phyloP scores from a whole-genome alignment of 305 asterid genomes.

The Euphrasia arctica region DNA sequence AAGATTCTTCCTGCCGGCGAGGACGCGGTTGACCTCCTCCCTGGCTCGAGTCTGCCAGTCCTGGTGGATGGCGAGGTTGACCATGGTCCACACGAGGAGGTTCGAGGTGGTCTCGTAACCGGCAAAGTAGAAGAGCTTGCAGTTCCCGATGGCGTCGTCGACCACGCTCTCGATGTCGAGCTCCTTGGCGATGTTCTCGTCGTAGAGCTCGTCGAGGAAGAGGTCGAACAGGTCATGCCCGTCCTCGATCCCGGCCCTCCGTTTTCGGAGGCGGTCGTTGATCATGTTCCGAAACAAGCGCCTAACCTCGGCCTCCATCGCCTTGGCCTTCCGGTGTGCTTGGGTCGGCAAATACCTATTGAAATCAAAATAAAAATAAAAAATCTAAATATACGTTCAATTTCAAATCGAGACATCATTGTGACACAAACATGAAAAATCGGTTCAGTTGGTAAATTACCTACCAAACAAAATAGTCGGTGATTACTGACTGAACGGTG shows the following conservation, averaged over 20 bases:
- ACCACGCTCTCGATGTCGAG: background rate
- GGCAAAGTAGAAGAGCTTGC: constrained; percentile 6
- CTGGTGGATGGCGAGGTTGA: constrained; percentile 1
- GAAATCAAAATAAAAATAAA: background rate
- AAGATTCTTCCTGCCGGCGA: background rate
- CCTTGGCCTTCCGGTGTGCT: background rate
- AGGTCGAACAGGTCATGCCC: constrained; percentile 1
- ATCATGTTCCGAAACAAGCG: background rate
- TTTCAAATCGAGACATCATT: no score
- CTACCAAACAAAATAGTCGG: no score
- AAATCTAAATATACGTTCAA: background rate
- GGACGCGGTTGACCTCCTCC: constrained; percentile 1
- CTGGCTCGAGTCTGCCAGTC: constrained; percentile 5
- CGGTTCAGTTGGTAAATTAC: no score
- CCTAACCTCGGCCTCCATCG: constrained; percentile 4
- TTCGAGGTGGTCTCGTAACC: constrained; percentile 1
- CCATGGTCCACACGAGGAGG: constrained; percentile 2
- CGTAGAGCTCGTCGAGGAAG: background rate
- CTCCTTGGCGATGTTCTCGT: constrained; percentile 5
- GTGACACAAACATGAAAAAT: no score
- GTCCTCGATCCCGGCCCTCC: constrained; percentile 1
- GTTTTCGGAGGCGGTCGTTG: background rate
- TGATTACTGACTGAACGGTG: no score
- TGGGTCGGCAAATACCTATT: background rate
- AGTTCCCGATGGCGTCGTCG: constrained; percentile 2